Evolutionary conservation across 352 stramenopile genomes (phyloP).

Genomic region (Hyaloperonospora arabidopsidis): DNA sequence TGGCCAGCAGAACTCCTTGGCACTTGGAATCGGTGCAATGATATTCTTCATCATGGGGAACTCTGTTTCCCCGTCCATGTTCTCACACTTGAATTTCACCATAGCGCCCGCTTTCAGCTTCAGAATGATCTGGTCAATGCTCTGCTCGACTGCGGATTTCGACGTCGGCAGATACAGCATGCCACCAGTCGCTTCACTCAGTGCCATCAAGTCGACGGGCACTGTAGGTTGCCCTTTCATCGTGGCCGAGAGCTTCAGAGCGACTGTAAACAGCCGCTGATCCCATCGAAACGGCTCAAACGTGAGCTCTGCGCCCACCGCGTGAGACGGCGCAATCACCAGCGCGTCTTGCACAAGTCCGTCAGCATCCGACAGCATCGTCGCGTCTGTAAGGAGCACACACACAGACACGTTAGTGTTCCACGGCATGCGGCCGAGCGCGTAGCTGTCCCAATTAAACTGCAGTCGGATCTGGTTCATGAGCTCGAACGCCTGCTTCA

Average conservation of each 20-base stretch:
- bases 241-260: constrained; percentile 72
- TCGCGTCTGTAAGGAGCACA: constrained; percentile 79
- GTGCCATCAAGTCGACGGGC: constrained; percentile 72
- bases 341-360: constrained; percentile 70
- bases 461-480: constrained; percentile 86
- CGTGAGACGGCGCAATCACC: constrained; percentile 53
- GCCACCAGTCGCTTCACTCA: constrained; percentile 78
- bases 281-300: constrained; percentile 83
- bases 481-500: constrained; percentile 78
- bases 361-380: constrained; percentile 50
- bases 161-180: constrained; percentile 80
- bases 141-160: constrained; percentile 72
- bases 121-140: constrained; percentile 77
- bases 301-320: constrained; percentile 71
- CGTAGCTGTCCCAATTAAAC: constrained; percentile 87
- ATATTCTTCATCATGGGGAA: constrained; percentile 50
- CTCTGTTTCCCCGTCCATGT: constrained; percentile 39
- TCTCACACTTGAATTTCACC: constrained; percentile 75
- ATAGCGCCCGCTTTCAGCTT: constrained; percentile 78
- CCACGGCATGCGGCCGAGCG: constrained; percentile 61
- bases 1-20: constrained; percentile 80
- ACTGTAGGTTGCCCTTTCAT: constrained; percentile 42
- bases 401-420: constrained; percentile 82
- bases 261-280: constrained; percentile 72
- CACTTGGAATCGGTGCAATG: constrained; percentile 57